Percentiles rank a stretch among this genome's conserved stretches.
phyloP scores from a whole-genome alignment of 2,329 filamentous ascomycete species.

The Myrmaecium sp. region DNA sequence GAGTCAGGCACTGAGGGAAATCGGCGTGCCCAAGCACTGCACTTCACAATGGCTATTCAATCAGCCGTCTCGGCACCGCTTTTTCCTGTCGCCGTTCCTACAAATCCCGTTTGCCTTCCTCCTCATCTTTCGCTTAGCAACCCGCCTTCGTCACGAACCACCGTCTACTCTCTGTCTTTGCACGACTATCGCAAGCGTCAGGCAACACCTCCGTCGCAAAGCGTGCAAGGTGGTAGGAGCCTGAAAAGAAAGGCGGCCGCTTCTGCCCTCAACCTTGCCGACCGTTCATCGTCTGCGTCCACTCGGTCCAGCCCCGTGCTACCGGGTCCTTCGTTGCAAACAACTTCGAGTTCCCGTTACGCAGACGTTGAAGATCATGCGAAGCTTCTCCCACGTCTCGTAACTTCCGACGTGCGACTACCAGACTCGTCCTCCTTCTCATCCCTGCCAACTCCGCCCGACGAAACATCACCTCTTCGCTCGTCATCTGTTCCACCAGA shows the following conservation, averaged over 20 bases:
- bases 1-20: no score
- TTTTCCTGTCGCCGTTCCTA: constrained; percentile 12
- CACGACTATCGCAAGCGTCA: constrained; percentile 23
- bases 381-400: constrained; percentile 15
- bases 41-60: no score
- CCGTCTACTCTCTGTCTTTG: constrained; percentile 17
- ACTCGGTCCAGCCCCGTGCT: constrained; percentile 6
- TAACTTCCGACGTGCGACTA: constrained; percentile 11
- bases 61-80: no score
- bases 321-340: no score
- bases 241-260: constrained; percentile 19
- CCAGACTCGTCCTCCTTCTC: constrained; percentile 8
- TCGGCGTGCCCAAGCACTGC: no score
- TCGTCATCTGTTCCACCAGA: no score
- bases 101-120: no score
- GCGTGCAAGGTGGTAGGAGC: constrained; percentile 14
- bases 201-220: constrained; percentile 13
- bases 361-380: no score
- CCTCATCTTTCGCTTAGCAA: no score
- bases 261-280: constrained; percentile 14
- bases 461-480: no score
- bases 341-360: no score
- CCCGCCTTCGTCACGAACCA: no score
- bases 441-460: constrained; percentile 11
- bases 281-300: constrained; percentile 10